Evolutionary conservation across 345 rosid species (phyloP), one percentile per base, ranked within the genome.

Genomic region (Acer saccharum): DNA sequence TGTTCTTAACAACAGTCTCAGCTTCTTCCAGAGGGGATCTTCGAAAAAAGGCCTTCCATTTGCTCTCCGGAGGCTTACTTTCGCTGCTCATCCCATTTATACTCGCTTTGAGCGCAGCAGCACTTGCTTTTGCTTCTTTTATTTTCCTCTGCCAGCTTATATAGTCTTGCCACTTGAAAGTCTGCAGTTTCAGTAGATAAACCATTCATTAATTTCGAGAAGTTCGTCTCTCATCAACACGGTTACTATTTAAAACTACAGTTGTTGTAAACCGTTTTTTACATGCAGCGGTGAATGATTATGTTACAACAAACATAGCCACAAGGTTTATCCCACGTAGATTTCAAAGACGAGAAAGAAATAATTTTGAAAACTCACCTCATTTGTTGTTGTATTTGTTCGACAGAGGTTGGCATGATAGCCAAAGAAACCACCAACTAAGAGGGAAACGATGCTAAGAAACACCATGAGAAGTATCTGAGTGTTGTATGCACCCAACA

Each of bases 121-220:
- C 73, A 27, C 90, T 88, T 6, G 86, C 89, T 79, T 83, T 90
- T 77, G 94, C 97, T 87, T 93, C 98, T 29, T 78, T 89, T 76
- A 95, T 66, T 86, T 88, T 92, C 90, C 81, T 90, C 88, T 86
- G 88, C 94, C 91, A 92, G 84, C 80, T 86, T 78, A 89, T 17
- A 82, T 92, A 89, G 69, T 95, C 99, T 84, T 94, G 87, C 99
- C 98, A 95, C 86, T 93, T 95, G 85, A 93, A 90, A 20, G 92
- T 91, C 97, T 95, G 87, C 61, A 67, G 23, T 79, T 77, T 72
- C 76, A 52, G 54, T 74, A 35, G 27, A 64, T 68, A 69, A 20
- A 20, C 17, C n/a, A 7, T 67, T n/a, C 20, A 20, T 65, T 35
- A 64, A 46, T 20, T 60, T 17, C n/a, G 2, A 52, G n/a, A 52